Conservation (phyloP, 2,329 filamentous ascomycete species). For the Aspergillus sp. region DNA sequence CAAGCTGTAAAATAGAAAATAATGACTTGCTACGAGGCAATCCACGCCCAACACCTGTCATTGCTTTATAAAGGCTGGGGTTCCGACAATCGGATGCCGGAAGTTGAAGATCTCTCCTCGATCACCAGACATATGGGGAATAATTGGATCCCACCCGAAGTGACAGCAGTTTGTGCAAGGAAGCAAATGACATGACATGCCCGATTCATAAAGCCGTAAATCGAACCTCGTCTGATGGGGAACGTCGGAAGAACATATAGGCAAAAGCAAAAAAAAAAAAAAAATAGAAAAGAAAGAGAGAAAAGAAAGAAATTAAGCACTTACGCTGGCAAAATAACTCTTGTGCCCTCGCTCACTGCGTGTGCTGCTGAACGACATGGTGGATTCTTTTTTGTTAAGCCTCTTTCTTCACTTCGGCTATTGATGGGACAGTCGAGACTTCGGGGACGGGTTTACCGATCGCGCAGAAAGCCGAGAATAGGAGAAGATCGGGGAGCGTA, state of each 20-base stretch:
- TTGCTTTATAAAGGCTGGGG: not conserved
- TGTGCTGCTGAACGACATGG: conserved; percentile 22
- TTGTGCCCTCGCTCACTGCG: conserved; percentile 27
- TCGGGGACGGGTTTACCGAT: conserved; percentile 7
- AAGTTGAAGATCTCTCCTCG: not conserved
- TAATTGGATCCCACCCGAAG: not conserved
- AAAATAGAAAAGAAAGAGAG: conserved; percentile 1
- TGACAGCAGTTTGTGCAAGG: too few relatives aligned
- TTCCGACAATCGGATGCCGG: not conserved
- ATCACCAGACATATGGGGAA: not conserved
- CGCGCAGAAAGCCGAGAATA: conserved; percentile 4
- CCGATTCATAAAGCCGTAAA: too few relatives aligned
- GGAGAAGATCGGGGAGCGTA: conserved; percentile 1
- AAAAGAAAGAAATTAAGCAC: conserved; percentile 10
- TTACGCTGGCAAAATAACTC: conserved; percentile 31
- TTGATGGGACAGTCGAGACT: conserved; percentile 2
- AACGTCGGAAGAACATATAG: not conserved
- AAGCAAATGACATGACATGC: too few relatives aligned
- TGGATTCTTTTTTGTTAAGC: conserved; percentile 2
- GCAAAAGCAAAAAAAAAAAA: conserved; percentile 4
- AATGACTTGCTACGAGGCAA: not conserved
- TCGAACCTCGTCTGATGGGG: too few relatives aligned
- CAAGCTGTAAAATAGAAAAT: not conserved
- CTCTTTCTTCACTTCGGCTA: not conserved
- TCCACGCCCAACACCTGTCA: not conserved